Base-by-base conservation (phyloP, 371 early-diverging fungal genomes). In the Mucor sp. region DNA sequence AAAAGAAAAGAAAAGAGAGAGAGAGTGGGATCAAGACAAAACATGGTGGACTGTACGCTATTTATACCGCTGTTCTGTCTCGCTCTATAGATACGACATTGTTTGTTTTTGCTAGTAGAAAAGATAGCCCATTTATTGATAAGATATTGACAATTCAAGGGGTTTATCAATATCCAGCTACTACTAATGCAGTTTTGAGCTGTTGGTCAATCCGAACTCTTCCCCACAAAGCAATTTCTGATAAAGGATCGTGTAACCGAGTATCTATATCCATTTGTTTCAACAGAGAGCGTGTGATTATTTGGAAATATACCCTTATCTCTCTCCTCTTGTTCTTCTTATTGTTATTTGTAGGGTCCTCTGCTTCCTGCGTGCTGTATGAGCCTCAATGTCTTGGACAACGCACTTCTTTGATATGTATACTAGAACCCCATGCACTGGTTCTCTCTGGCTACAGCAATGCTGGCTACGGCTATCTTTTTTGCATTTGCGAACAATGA, bases 401-500 rank as follows among this genome's bases (percentile, higher is more conserved):
- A 50, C 6, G 3, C 7, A 23, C 19, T 25, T 0, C 17, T 3
- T 14, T 0, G 17, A 23, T 23, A 7, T 25, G 6, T 23, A 23
- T 19, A n/a, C n/a, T n/a, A 33, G 3, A 25, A n/a, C n/a, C 3
- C 17, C 7, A 7, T 33, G n/a, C 30, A 33, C 19, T 19, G 19
- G 32, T 7, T 3, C 50, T 1, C 8, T 33, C 7, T n/a, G 0
- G 21, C 19, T 30, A 57, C 11, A 33, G 32, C 37, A n/a, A n/a
- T n/a, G 33, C 8, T n/a, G 14, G 14, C 25, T 6, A 53, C 3
- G 4, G 27, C 53, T 53, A 53, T 53, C 53, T 41, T 17, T n/a
- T 41, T 41, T 41, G 53, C 53, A 50, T 75, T 35, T 75, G 79
- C 56, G 67, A 75, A 30, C 78, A 77, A 48, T 48, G 70, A 55